Evolutionary conservation across 2,329 filamentous ascomycete species (phyloP).

Genomic region (Aspergillus fructus): DNA sequence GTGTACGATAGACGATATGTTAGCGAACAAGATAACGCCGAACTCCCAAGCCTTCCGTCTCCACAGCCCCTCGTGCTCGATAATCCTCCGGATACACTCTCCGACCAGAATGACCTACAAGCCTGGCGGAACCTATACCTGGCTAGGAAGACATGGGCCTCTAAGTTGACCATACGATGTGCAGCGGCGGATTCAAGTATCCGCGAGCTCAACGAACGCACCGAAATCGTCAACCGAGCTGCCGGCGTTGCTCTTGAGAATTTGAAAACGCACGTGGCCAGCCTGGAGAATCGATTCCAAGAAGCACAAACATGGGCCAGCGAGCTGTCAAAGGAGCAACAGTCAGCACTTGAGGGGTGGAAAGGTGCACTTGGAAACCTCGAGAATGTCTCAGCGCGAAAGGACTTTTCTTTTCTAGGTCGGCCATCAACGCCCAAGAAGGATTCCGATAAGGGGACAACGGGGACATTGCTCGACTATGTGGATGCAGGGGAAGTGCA

Average conservation of each 20-base stretch:
- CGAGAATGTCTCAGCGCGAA: constrained; percentile 43
- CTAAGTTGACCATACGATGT: constrained; percentile 68
- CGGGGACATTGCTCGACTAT: constrained; percentile 69
- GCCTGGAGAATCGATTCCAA: constrained; percentile 45
- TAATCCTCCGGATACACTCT: constrained; percentile 73
- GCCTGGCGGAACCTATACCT: constrained; percentile 90
- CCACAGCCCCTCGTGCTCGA: constrained; percentile 60
- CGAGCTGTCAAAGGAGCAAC: constrained; percentile 45
- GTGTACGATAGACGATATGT: constrained; percentile 83
- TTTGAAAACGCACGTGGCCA: constrained; percentile 49
- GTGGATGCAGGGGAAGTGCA: constrained; percentile 72
- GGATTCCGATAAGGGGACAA: constrained; percentile 42
- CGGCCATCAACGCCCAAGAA: constrained; percentile 42
- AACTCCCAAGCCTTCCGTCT: constrained; percentile 54
- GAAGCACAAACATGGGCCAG: constrained; percentile 49
- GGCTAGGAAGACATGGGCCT: constrained; percentile 76
- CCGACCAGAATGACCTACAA: constrained; percentile 73
- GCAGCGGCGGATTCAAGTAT: constrained; percentile 62
- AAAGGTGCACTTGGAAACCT: constrained; percentile 37
- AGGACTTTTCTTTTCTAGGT: constrained; percentile 43
- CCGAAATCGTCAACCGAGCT: constrained; percentile 65
- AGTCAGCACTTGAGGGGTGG: constrained; percentile 45
- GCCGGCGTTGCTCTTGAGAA: constrained; percentile 85
- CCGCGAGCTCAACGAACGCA: constrained; percentile 51
- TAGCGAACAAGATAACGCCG: constrained; percentile 43